Base-by-base conservation (phyloP, 2,329 filamentous ascomycete species). In the Fusarium sterilihyphosum region DNA sequence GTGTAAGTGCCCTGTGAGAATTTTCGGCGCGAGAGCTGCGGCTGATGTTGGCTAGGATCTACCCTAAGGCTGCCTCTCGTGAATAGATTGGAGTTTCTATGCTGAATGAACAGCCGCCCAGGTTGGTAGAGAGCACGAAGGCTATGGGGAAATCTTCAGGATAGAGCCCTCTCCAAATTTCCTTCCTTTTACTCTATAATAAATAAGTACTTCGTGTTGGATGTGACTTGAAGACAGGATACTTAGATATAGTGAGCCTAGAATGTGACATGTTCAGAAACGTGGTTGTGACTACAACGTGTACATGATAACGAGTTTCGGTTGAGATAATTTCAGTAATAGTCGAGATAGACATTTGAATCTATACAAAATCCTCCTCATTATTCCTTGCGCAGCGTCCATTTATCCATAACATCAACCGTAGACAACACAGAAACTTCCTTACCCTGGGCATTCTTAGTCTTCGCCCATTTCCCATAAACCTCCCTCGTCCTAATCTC, bases 71-170 rank as follows among this genome's bases (percentile, higher is more conserved):
- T 57, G 16, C 38, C 26, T 44, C 53, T 31, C 8, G 22, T 33
- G 38, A 43, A 18, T 6, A 18, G 24, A 5, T 8, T 8, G 52
- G 9, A 5, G 33, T 20, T 22, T 56, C 24, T 56, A 41, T 13
- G 20, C 20, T 10, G n/a, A 22, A 29, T n/a, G 14, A 40, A 14
- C 35, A 7, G 53, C 24, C 6, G 2, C 24, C 13, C 3, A 8
- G 8, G 4, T 56, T 18, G 26, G 13, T 4, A 56, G 10, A 22
- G 9, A 29, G 4, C 20, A 3, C 18, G 13, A 17, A 18, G 29
- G 3, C 18, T n/a, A 20, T 16, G 3, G 4, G 4, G 0, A 11
- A 0, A 17, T 22, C 5, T n/a, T 31, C 4, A 6, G 1, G 2
- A 8, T 11, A 5, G 8, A 8, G 17, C 12, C 5, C 16, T 22